Evolutionary conservation across 2,329 filamentous ascomycete genomes (phyloP).

Genomic region (Plenodomus biglobosus): DNA sequence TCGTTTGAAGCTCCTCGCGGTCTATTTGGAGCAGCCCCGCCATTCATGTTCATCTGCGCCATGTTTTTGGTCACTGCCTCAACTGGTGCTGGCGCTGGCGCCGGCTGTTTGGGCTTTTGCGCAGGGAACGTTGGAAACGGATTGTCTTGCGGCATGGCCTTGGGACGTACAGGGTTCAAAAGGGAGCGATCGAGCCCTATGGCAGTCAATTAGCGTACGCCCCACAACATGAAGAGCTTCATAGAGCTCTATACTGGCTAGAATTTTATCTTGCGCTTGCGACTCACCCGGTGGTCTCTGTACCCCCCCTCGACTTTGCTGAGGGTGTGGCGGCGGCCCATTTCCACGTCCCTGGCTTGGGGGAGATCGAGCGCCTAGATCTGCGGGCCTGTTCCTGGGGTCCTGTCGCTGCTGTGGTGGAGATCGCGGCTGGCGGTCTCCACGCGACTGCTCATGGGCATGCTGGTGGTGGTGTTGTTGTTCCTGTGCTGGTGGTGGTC

Average conservation of each 20-base stretch:
- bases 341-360: slow-evolving; percentile 20
- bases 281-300: slow-evolving; percentile 34
- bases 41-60: slow-evolving; percentile 39
- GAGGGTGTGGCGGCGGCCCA: slow-evolving; percentile 18
- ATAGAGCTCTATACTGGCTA: background rate
- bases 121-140: slow-evolving; percentile 52
- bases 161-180: slow-evolving; percentile 31
- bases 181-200: slow-evolving; percentile 37
- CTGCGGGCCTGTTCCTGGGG: slow-evolving; percentile 28
- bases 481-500: slow-evolving; percentile 12
- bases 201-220: slow-evolving; percentile 7
- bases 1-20: slow-evolving; percentile 18
- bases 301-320: slow-evolving; percentile 27
- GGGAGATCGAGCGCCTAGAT: slow-evolving; percentile 24
- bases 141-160: slow-evolving; percentile 46
- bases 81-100: slow-evolving; percentile 16
- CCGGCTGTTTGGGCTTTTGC: slow-evolving; percentile 22
- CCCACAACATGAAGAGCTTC: background rate
- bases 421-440: slow-evolving; percentile 28
- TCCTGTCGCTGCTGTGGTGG: slow-evolving; percentile 29
- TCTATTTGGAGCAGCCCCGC: slow-evolving; percentile 17
- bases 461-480: slow-evolving; percentile 27
- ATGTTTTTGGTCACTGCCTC: slow-evolving; percentile 31
- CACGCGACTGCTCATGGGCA: slow-evolving; percentile 25
- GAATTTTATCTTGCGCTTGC: background rate